These are phyloP conservation scores for Lactarius pseudohatsudake DNA, from an alignment of 768 basidiomycete genomes.

Conservation along the genomic window DNA sequence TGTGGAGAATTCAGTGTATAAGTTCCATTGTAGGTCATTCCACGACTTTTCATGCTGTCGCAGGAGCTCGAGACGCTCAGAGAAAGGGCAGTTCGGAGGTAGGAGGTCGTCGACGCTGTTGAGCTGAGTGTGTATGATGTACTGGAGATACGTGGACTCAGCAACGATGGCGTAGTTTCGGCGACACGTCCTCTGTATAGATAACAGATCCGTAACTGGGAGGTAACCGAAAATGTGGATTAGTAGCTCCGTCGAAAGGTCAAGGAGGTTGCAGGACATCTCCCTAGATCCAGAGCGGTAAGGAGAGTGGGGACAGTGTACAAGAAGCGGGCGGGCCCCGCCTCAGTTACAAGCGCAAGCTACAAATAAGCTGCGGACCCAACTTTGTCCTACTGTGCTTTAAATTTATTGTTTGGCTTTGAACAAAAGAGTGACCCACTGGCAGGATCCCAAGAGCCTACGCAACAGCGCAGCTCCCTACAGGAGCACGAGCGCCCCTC, in stretches of 20 bases:
- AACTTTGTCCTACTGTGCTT: background rate
- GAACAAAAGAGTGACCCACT: background rate
- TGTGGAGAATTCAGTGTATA: slow-evolving; percentile 1
- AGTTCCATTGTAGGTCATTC: slow-evolving; percentile 10
- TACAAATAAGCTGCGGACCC: background rate
- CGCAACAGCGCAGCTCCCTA: background rate
- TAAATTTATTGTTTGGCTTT: background rate
- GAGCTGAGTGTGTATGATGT: slow-evolving; percentile 8
- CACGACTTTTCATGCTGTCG: slow-evolving; percentile 17
- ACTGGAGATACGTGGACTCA: slow-evolving; percentile 16
- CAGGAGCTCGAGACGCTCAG: slow-evolving; percentile 20
- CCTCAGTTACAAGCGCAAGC: background rate
- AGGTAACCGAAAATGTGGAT: slow-evolving; percentile 18
- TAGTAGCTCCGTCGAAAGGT: slow-evolving; percentile 19
- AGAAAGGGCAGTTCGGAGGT: slow-evolving; percentile 4
- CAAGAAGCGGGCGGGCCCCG: background rate
- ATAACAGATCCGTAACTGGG: slow-evolving; percentile 8
- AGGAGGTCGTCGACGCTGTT: slow-evolving; percentile 19
- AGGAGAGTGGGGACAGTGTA: background rate
- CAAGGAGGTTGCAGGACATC: slow-evolving; percentile 2
- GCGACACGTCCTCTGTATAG: slow-evolving; percentile 16
- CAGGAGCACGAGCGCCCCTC: background rate
- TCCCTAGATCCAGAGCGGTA: background rate
- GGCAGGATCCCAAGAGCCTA: background rate
- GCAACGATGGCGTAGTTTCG: slow-evolving; percentile 5